Conservation (phyloP, 257 asterid genomes). For the Coffea canephora region DNA sequence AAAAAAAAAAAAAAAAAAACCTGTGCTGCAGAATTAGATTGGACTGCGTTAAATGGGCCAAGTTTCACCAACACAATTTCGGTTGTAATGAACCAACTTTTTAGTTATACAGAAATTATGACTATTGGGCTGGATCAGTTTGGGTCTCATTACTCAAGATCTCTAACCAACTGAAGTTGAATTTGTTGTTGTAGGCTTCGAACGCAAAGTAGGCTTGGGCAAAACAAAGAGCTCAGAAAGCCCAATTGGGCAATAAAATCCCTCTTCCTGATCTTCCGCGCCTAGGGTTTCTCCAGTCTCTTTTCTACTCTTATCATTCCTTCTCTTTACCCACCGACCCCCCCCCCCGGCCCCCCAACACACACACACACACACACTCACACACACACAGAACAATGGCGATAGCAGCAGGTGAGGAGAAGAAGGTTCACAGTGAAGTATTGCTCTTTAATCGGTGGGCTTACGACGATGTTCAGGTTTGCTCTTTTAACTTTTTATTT, state of each 20-base stretch:
- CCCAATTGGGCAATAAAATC: not conserved
- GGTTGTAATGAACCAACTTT: too few relatives aligned
- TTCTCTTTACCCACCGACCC: not conserved
- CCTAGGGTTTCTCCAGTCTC: not conserved
- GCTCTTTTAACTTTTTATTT: not conserved
- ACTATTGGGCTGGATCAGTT: too few relatives aligned
- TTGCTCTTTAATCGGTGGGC: conserved; percentile 69
- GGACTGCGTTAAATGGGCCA: too few relatives aligned
- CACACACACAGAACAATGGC: conserved; percentile 3
- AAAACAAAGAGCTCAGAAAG: not conserved
- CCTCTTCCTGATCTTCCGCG: too few relatives aligned
- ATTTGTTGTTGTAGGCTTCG: too few relatives aligned
- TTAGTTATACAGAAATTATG: too few relatives aligned
- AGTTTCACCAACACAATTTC: too few relatives aligned
- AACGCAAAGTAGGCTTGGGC: too few relatives aligned
- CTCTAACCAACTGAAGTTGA: too few relatives aligned
- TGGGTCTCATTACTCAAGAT: too few relatives aligned
- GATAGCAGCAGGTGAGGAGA: conserved; percentile 16
- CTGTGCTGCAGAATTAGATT: too few relatives aligned
- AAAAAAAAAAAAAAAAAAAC: too few relatives aligned
- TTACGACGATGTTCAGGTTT: conserved; percentile 65
- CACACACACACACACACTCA: not conserved
- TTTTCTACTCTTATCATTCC: not conserved
- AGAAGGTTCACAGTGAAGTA: conserved; percentile 37
- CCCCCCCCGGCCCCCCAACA: not conserved